Conservation (phyloP, 768 basidiomycete species). For the Macrocybe gigantea region DNA sequence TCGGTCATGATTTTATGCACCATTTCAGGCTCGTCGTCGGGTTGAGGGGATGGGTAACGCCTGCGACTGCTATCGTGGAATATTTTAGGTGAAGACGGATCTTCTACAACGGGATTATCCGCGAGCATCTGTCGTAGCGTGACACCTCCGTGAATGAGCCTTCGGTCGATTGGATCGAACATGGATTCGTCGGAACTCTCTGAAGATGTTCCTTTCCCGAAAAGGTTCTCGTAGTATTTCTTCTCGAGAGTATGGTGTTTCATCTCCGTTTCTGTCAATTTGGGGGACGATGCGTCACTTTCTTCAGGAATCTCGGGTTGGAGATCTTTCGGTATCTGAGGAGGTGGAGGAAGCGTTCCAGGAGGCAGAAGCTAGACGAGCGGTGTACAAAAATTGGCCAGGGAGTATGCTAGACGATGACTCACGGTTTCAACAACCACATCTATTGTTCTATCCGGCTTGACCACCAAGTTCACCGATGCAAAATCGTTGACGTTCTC, state of each 20-base stretch:
- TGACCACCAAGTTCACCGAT: constrained; percentile 53
- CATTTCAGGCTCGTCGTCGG: constrained; percentile 30
- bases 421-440: constrained; percentile 56
- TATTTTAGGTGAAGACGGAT: too few relatives aligned
- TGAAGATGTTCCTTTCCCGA: too few relatives aligned
- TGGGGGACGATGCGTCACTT: too few relatives aligned
- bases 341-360: constrained; percentile 24
- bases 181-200: too few relatives aligned
- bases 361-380: constrained; percentile 26
- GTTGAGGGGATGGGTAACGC: constrained; percentile 22
- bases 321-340: constrained; percentile 23
- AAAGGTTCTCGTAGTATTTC: too few relatives aligned
- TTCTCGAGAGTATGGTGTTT: too few relatives aligned
- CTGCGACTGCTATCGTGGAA: background rate
- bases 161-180: too few relatives aligned
- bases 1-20: constrained; percentile 34
- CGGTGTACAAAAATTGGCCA: constrained; percentile 3
- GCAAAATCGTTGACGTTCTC: constrained; percentile 45
- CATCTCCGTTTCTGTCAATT: too few relatives aligned
- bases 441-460: constrained; percentile 47
- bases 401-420: constrained; percentile 6
- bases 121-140: too few relatives aligned
- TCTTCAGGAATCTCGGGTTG: background rate
- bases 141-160: too few relatives aligned
- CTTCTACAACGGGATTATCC: too few relatives aligned